Evolutionary conservation across 75 land plant genomes (phyloP), one percentile per base, ranked within the genome.

Genomic region (Chamaecyparis obtusa): DNA sequence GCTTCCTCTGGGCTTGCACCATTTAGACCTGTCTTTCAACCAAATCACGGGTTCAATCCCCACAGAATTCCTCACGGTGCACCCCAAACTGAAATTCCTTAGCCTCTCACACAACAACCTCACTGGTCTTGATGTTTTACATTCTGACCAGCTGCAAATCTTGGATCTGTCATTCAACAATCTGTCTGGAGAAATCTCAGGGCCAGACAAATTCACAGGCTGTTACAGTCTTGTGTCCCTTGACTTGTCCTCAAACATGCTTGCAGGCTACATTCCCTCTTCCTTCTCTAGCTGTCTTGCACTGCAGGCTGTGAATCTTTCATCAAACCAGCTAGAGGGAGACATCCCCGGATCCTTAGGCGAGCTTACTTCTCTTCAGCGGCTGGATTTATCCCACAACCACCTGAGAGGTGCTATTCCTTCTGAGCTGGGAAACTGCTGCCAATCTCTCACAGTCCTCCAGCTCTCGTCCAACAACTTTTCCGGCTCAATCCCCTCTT

Each of bases 141-240:
- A 44, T 44, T 81, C 83, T 24, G 83, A 41, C 46, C 90, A 88
- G 9, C 89, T 96, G 48, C 93, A 92, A 77, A 74, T 85, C 72
- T 89, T 96, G 32, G 99, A 97, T 85, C 93, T 96, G 54, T 95
- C 98, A 21, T 90, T 84, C 87, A 96, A 96, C 91, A 92, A 92
- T 56, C n/a, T 96, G 0, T 89, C 97, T 0, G 94, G 94, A 24
- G 44, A 86, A 27, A 86, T 94, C 11, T 85, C 92, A 0, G 49
- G 32, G 27, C 24, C 17, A 87, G 33, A 86, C 56, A 33, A 85
- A 54, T 33, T 88, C 56, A 30, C 32, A 15, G 39, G 86, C 41
- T 94, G 93, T 87, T 87, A 55, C 48, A 84, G 88, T 27, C 90
- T 96, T 85, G 35, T 88, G 13, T 82, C 89, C 15, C 60, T 95